A percentile compares a stretch with the other conserved stretches of the same genome.
Evolutionary conservation across 2,329 filamentous ascomycete genomes (phyloP).

Genomic region (Didymella pinodella): DNA sequence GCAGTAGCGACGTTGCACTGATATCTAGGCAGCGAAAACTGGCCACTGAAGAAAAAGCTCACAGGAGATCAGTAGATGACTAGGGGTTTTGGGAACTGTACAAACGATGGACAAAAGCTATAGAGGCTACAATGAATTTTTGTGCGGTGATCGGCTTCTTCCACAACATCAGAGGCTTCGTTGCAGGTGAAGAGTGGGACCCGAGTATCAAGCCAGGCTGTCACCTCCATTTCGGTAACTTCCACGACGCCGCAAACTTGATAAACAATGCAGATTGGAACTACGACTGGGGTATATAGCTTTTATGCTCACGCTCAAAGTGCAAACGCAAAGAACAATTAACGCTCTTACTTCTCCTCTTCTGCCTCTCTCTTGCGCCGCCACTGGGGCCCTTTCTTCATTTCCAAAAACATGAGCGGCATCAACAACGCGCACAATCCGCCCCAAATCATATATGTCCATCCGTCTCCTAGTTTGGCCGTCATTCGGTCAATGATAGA

Average conservation of each 20-base stretch:
- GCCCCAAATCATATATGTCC: conserved; percentile 42
- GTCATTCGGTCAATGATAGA: conserved; percentile 39
- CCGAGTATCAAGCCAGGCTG: too few relatives aligned
- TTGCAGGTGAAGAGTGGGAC: background rate
- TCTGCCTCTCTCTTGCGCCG: conserved; percentile 28
- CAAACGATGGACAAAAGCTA: too few relatives aligned
- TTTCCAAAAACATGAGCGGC: conserved; percentile 42
- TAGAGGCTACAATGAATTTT: too few relatives aligned
- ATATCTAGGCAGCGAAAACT: too few relatives aligned
- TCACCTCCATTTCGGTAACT: background rate
- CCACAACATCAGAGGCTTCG: background rate
- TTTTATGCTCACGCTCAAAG: conserved; percentile 8
- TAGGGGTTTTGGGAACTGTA: too few relatives aligned
- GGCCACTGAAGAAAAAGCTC: too few relatives aligned
- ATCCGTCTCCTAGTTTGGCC: conserved; percentile 31
- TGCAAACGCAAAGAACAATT: background rate
- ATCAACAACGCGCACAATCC: conserved; percentile 33
- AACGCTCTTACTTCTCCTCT: conserved; percentile 22
- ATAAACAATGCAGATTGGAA: background rate
- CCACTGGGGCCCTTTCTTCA: conserved; percentile 38
- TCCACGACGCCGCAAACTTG: background rate
- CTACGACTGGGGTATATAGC: conserved; percentile 20
- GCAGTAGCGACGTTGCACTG: background rate
- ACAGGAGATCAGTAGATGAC: too few relatives aligned
- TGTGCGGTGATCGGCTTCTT: too few relatives aligned